phyloP scores from a whole-genome alignment of 2,329 filamentous ascomycete genomes.

The Cladosporium sp. region DNA sequence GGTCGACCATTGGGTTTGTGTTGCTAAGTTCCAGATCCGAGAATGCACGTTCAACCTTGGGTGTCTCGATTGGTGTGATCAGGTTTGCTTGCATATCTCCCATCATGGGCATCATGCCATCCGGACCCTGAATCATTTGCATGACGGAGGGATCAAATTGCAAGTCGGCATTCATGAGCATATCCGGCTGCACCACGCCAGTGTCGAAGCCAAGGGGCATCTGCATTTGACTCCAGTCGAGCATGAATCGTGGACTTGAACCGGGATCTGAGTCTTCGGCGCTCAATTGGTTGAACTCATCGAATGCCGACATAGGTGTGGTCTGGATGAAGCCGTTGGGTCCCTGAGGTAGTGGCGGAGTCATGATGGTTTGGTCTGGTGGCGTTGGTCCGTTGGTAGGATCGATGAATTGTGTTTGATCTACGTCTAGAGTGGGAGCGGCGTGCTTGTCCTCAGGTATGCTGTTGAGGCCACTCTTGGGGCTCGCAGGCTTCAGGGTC shows the following conservation, averaged over 20 bases:
- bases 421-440: conserved; percentile 33
- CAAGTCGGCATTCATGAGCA: conserved; percentile 48
- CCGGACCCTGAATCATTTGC: conserved; percentile 37
- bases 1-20: conserved; percentile 44
- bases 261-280: conserved; percentile 44
- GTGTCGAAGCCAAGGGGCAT: conserved; percentile 47
- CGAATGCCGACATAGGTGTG: conserved; percentile 47
- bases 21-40: conserved; percentile 49
- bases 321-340: conserved; percentile 40
- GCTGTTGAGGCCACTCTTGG: conserved; percentile 26
- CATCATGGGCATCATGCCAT: conserved; percentile 48
- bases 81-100: conserved; percentile 45
- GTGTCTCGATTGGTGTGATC: conserved; percentile 49
- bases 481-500: conserved; percentile 37
- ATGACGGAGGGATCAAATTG: conserved; percentile 46
- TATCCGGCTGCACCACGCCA: conserved; percentile 43
- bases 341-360: conserved; percentile 29
- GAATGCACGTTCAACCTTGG: conserved; percentile 48
- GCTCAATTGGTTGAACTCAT: conserved; percentile 44
- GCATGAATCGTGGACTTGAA: conserved; percentile 49
- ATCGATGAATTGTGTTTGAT: conserved; percentile 44
- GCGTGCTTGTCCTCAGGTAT: conserved; percentile 33
- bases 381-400: conserved; percentile 37
- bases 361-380: conserved; percentile 32
- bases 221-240: conserved; percentile 51